Evolutionary conservation across 805 yeast species (phyloP), one percentile per base, ranked within the genome.

Genomic region (Candida maltosa): DNA sequence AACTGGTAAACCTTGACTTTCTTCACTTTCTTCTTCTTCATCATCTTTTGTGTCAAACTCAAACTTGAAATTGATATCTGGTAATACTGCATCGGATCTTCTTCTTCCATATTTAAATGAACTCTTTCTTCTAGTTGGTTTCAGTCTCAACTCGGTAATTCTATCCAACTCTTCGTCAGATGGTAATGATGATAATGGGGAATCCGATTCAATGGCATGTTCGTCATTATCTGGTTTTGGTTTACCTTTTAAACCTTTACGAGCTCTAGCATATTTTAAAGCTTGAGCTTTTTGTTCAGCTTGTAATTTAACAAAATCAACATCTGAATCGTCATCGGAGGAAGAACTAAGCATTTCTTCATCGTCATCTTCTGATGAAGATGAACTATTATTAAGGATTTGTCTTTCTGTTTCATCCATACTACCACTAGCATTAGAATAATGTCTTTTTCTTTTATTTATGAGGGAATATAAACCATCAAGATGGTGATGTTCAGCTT

Each of bases 291-390:
- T 77, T 42, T 78, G 67, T 52, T 81, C 83, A 7, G 82, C 84
- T 23, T 85, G 83, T 41, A 84, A 58, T 52, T 75, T 76, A 11
- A 83, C 85, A 53, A 80, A 82, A 58, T 84, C 91, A 2, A 83
- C 78, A 45, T 77, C 79, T 24, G 78, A 79, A 45, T 79, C 87
- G 47, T 76, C 83, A n/a, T n/a, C n/a, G 46, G 76, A 82, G 0
- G 82, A 76, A 9, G 80, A 73, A 8, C 73, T 63, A 15, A 67
- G 37, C 7, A 38, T 48, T 19, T 42, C 46, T 4, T 41, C 54
- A 24, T 58, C 60, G 6, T 49, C 56, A 6, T 54, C 49, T 18
- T 47, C 40, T n/a, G n/a, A n/a, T n/a, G n/a, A n/a, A n/a, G n/a
- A n/a, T n/a, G n/a, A n/a, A n/a, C 27, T 41, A 10, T 31, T 35